Evolutionary conservation across 805 yeast genomes (phyloP).

Genomic region (Clavispora santaluciae): DNA sequence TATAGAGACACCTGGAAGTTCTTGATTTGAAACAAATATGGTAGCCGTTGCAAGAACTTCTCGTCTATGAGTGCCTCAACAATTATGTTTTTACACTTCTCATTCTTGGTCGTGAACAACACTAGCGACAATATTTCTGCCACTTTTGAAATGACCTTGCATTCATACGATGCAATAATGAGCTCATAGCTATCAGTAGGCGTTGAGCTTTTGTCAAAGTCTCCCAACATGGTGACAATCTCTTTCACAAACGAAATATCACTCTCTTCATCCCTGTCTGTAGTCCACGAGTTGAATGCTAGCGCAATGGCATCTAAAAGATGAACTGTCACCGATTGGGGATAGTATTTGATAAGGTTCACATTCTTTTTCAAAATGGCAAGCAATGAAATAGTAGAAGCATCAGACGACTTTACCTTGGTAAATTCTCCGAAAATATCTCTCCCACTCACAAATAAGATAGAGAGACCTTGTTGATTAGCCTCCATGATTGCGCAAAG

Average conservation of each 20-base stretch:
- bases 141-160: conserved; percentile 58
- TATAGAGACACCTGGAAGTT: conserved; percentile 47
- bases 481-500: conserved; percentile 66
- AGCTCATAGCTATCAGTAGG: conserved; percentile 14
- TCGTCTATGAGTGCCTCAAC: conserved; percentile 35
- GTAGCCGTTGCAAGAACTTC: conserved; percentile 28
- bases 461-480: conserved; percentile 73
- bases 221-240: conserved; percentile 24
- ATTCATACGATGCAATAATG: conserved; percentile 45
- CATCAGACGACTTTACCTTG: conserved; percentile 12
- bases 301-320: conserved; percentile 67
- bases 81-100: conserved; percentile 38
- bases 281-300: conserved; percentile 76
- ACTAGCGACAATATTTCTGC: conserved; percentile 73
- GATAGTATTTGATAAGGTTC: conserved; percentile 47
- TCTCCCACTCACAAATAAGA: conserved; percentile 60
- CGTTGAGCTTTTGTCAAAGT: conserved; percentile 9
- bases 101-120: conserved; percentile 53
- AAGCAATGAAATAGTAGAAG: conserved; percentile 40
- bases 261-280: conserved; percentile 47
- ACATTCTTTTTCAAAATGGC: conserved; percentile 53
- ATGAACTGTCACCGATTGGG: conserved; percentile 60
- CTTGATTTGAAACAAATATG: conserved; percentile 35
- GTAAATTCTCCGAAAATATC: conserved; percentile 39
- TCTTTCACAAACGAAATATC: conserved; percentile 46